Percentiles rank a stretch among this genome's conserved stretches.
Evolutionary conservation across 306 rosid genomes (phyloP).

Genomic region (Lupinus albus): DNA sequence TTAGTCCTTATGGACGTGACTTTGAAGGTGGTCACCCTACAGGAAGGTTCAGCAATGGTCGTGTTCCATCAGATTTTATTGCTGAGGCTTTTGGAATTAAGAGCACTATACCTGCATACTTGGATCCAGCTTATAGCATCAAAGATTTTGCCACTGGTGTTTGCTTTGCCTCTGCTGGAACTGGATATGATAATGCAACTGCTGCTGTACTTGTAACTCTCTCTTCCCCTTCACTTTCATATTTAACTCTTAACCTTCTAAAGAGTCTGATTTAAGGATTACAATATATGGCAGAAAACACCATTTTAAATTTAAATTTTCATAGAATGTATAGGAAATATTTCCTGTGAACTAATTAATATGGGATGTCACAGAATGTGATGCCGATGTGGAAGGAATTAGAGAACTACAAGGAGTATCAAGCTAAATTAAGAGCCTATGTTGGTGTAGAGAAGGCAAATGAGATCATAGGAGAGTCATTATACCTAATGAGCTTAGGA

Average conservation of each 20-base stretch:
- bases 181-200: conserved; percentile 67
- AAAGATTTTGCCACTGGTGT: conserved; percentile 77
- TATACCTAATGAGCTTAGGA: conserved; percentile 52
- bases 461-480: conserved; percentile 39
- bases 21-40: conserved; percentile 69
- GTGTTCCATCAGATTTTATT: conserved; percentile 73
- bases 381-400: conserved; percentile 56
- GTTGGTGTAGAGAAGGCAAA: conserved; percentile 43
- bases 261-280: too few species aligned
- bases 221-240: neutral
- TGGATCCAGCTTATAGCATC: conserved; percentile 71
- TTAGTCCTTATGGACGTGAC: conserved; percentile 58
- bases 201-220: conserved; percentile 66
- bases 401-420: conserved; percentile 50
- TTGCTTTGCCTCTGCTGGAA: conserved; percentile 87
- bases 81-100: conserved; percentile 69
- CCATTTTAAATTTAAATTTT: too few species aligned
- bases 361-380: conserved; percentile 43
- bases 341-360: too few species aligned
- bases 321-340: too few species aligned
- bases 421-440: conserved; percentile 41
- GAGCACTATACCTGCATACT: conserved; percentile 66
- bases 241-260: too few species aligned
- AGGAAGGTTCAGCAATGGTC: conserved; percentile 80
- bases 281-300: too few species aligned